Percentiles rank a stretch among this genome's conserved stretches.
These are phyloP conservation scores for Cutaneotrichosporon mucoides DNA, from an alignment of 1,284 basidiomycete genomes.

Conservation along the genomic window DNA sequence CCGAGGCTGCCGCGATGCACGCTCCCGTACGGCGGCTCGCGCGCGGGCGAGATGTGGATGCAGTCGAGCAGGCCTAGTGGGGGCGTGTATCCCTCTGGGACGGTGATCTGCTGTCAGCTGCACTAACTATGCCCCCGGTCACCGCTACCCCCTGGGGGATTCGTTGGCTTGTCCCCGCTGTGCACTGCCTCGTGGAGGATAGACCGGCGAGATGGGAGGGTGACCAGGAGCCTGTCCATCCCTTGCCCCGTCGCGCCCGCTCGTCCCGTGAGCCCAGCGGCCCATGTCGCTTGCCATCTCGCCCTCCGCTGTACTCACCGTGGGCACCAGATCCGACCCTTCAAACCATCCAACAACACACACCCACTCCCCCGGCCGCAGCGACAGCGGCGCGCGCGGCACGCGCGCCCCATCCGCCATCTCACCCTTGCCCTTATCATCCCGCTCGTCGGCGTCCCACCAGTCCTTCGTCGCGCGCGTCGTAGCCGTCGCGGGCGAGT, in stretches of 20 bases:
- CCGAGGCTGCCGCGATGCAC: background rate
- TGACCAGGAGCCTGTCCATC: too few species aligned
- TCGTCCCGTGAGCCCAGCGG: background rate
- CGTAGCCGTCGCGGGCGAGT: background rate
- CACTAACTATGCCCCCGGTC: background rate
- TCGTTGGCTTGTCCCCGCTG: too few species aligned
- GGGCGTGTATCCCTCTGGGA: background rate
- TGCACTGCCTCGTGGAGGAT: too few species aligned
- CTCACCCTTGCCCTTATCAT: background rate
- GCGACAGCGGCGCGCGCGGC: background rate
- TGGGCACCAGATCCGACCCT: background rate
- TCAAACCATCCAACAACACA: constrained; percentile 5
- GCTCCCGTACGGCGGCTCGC: background rate
- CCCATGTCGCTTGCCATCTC: too few species aligned
- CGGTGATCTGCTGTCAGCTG: background rate
- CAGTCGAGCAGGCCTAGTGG: background rate
- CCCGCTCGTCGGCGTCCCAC: background rate
- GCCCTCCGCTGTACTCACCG: background rate
- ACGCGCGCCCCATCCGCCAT: background rate
- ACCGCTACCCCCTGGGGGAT: too few species aligned
- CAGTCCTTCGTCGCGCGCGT: background rate
- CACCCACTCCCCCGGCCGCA: constrained; percentile 1
- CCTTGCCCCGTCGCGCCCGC: background rate
- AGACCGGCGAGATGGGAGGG: too few species aligned
- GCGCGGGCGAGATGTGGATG: background rate